These are phyloP conservation scores for Limnanthes douglasii DNA, from an alignment of 345 rosid genomes.

Conservation along the genomic window DNA sequence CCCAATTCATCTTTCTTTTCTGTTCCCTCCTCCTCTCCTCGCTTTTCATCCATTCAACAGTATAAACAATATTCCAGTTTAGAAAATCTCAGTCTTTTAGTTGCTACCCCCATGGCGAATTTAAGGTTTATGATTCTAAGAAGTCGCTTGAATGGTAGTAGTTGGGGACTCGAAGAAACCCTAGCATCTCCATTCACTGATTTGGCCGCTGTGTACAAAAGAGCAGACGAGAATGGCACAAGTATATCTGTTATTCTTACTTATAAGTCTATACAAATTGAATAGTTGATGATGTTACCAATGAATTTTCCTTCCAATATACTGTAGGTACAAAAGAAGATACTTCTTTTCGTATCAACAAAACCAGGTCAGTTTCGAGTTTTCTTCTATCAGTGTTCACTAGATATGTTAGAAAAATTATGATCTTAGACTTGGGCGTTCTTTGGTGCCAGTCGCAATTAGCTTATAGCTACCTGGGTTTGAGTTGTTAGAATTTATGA, in stretches of 20 bases:
- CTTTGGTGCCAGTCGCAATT: too few relatives aligned
- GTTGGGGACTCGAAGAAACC: not conserved
- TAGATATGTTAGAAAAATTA: too few relatives aligned
- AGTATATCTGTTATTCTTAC: not conserved
- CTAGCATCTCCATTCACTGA: not conserved
- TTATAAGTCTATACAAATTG: not conserved
- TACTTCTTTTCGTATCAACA: too few relatives aligned
- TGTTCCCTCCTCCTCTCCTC: too few relatives aligned
- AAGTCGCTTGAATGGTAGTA: constrained; percentile 7
- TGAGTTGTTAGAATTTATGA: too few relatives aligned
- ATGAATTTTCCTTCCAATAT: not conserved
- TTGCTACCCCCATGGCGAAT: constrained; percentile 11
- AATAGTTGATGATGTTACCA: constrained; percentile 6
- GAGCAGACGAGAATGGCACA: not conserved
- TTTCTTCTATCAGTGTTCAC: not conserved
- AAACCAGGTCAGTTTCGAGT: too few relatives aligned
- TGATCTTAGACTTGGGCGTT: too few relatives aligned
- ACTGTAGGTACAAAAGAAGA: not conserved
- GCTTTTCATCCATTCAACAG: too few relatives aligned
- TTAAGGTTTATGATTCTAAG: constrained; percentile 10
- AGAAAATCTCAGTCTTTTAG: too few relatives aligned
- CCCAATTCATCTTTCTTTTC: too few relatives aligned
- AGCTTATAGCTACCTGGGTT: too few relatives aligned
- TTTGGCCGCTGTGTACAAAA: not conserved
- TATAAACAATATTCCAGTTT: too few relatives aligned